Evolutionary conservation across 2,329 filamentous ascomycete species (phyloP), one percentile per base, ranked within the genome.

Genomic region (Lizonia empirigonia): DNA sequence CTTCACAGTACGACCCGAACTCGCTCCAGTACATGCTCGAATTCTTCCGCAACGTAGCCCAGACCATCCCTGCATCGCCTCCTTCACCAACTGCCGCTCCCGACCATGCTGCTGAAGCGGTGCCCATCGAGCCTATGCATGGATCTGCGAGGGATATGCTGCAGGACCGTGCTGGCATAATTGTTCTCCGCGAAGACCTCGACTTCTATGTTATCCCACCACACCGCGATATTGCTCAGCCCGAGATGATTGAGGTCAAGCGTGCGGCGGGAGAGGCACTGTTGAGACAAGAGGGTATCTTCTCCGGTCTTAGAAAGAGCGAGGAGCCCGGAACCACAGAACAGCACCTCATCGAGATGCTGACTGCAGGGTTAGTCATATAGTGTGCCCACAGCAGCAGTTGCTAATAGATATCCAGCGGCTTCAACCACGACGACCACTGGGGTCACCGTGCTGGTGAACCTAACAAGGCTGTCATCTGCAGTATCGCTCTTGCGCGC

Each of bases 1-100:
- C 54, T 63, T 77, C 76, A 64, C 78, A 99, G 94, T 99, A 97
- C 78, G 94, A 99, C 75, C 93, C 94, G 19, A 87, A 87, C 44
- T 97, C 93, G 38, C 84, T 99, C 47, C 91, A 97, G 76, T 99
- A 97, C 78, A 99, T 99, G 94, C 85, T 99, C 59, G 93, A 97
- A 67, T 99, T 99, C 77, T 99, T 99, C 80, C 89, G 94, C 59
- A 87, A 87, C 61, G 93, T 99, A 58, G 94, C 94, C 45, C 91
- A 97, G 75, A 94, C 92, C n/a, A 97, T 99, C 62, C 91, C 90
- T 8, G 82, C 85, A 33, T 85, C 90, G 57, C 78, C 83, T 13
- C 80, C 82, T 23, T 90, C 89, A 44, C 85, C 87, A 23, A 70
- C 73, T 26, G 84, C 82, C 15, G 59, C 62, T 30, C 48, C 64